Base-by-base conservation (phyloP, 2,329 filamentous ascomycete species). In the Aspergillus latus region DNA sequence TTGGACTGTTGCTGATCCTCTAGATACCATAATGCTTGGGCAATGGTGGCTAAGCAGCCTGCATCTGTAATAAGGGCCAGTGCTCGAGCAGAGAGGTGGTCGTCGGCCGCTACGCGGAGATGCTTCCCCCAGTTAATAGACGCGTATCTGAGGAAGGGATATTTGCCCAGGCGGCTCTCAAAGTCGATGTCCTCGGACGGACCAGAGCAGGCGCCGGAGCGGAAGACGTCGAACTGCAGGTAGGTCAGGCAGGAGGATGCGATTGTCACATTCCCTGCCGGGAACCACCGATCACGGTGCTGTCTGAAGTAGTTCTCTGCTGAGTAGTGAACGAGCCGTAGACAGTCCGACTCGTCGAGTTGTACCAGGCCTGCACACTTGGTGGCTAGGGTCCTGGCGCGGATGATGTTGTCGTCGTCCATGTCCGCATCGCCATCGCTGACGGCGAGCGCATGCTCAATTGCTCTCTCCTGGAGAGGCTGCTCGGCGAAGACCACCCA, bases 341-440 rank as follows among this genome's bases (percentile, higher is more conserved):
- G 28, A 15, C 54, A 52, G 15, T 57, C 44, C 5, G 32, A 44
- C 10, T 52, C 49, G 49, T 57, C 54, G 6, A 57, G 51, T 13
- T 52, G 47, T 4, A 57, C 54, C 9, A 57, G 26, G 3, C 54
- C 54, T 2, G 54, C 54, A 21, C 54, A 57, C 16, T 57, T 57
- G 44, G 48, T 47, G 0, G 54, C 54, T 7, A 57, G 49, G 1
- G 32, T 40, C n/a, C 54, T 32, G 3, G 54, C 54, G 21, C 49
- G 36, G 40, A 48, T 57, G 32, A 57, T 57, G 1, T 43, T 37
- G 44, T 52, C 54, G n/a, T 50, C 37, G 37, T 57, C 49, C 5
- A 57, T 57, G n/a, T 57, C 54, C 2, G 13, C 10, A 8, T 57
- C 37, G 8, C 44, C 54, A 8, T 48, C 36, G 3, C 11, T n/a